Evolutionary conservation across 2,329 filamentous ascomycete genomes (phyloP), one percentile per base, ranked within the genome.

Genomic region (Cytospora chrysosperma): DNA sequence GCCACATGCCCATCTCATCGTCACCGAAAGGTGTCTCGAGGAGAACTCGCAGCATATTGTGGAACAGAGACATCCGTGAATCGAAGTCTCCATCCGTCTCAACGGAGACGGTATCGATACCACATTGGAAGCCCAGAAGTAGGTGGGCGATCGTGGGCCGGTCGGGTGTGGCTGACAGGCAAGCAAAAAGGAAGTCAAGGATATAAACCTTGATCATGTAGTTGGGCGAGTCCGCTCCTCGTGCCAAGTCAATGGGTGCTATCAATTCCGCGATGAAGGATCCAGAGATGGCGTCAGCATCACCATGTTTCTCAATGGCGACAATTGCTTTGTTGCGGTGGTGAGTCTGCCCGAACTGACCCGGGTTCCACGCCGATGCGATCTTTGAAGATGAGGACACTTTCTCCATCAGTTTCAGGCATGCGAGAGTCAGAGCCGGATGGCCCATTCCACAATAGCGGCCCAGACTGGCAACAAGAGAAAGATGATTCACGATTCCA

Each of bases 71-170:
- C 24, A 83, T 84, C 17, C 87, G 85, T 19, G 85, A 81, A 15
- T 88, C 85, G 74, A 97, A 96, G 2, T 90, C 77, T 55, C 92
- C 85, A 30, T 87, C 84, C 1, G 86, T 78, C 57, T 89, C 83
- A 34, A 95, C 79, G 27, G 86, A 86, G 2, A 98, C 79, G 12
- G 84, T 83, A 67, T 87, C 88, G 40, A 89, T 85, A 51, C 87
- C 85, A 70, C 92, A 96, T 62, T 85, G 85, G 74, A 99, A 97
- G 0, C 95, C 95, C 6, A 99, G 85, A 2, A 99, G 80, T 53
- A 96, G 82, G 74, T 99, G 96, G 0, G 94, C 95, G 68, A 99
- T 88, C 2, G 90, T 96, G 5, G 95, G 93, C 69, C 88, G 86
- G 69, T 89, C 85, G 1, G 90, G 88, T 28, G 88, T 89, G 37